A percentile compares a stretch with the other conserved stretches of the same genome.
These are phyloP conservation scores for Daphne laureola DNA, from an alignment of 441 rosid species.

Conservation along the genomic window DNA sequence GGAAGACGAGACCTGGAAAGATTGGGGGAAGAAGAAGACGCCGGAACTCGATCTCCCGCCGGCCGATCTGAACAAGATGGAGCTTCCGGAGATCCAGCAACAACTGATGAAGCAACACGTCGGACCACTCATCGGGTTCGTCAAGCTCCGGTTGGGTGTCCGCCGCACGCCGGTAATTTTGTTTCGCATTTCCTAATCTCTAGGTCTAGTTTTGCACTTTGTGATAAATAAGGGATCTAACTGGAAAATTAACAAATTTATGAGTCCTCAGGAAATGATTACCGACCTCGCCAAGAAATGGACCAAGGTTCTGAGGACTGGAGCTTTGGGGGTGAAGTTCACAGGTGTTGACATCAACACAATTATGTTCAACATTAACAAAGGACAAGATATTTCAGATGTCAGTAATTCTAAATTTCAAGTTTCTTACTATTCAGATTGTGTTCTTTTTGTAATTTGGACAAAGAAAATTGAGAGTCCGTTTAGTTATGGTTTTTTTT, in stretches of 20 bases:
- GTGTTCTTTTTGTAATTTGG: no score
- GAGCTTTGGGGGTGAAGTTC: slow-evolving; percentile 58
- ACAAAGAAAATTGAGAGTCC: no score
- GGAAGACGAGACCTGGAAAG: slow-evolving; percentile 88
- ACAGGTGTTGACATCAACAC: slow-evolving; percentile 66
- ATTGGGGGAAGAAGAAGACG: slow-evolving; percentile 61
- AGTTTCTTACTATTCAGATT: no score
- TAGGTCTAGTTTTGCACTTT: background rate
- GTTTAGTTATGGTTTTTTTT: no score
- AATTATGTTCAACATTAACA: slow-evolving; percentile 68
- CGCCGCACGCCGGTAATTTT: slow-evolving; percentile 51
- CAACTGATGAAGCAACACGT: slow-evolving; percentile 52
- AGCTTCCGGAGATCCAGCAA: slow-evolving; percentile 50
- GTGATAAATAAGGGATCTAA: background rate
- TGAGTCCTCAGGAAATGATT: slow-evolving; percentile 43
- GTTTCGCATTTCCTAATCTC: background rate
- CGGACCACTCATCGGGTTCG: slow-evolving; percentile 74
- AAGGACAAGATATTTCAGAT: slow-evolving; percentile 52
- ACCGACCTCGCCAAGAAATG: slow-evolving; percentile 63
- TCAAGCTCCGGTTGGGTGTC: slow-evolving; percentile 72
- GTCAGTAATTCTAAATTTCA: slow-evolving; percentile 17
- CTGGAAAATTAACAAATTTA: background rate
- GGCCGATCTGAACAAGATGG: slow-evolving; percentile 54
- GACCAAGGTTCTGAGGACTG: slow-evolving; percentile 65
- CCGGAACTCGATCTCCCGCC: slow-evolving; percentile 49